Evolutionary conservation across 176 grass and related monocot genomes (phyloP), one percentile per base, ranked within the genome.

Genomic region (Thinopyrum elongatum): DNA sequence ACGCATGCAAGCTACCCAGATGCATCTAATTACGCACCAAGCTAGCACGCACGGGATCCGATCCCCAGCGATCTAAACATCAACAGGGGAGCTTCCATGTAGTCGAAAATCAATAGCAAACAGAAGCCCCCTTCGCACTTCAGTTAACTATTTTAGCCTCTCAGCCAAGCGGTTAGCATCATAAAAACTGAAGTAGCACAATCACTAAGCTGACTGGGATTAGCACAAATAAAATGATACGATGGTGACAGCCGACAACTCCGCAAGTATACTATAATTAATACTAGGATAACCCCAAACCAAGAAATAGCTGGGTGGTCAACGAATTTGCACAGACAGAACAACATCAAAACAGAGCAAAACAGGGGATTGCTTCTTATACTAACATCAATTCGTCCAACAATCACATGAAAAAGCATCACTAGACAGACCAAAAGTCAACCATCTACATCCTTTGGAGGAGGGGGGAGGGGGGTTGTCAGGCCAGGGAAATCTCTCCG

Each of bases 401-500:
- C 60, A 33, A 70, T 83, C n/a, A 25, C 49, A 81, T 33, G 4
- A 59, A 63, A 51, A 39, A 47, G 11, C 10, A 62, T 51, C 27
- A 29, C 61, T 11, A 33, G 28, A 39, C 19, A 72, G 35, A 82
- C 28, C 49, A 36, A 4, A 38, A 47, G 30, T 10, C 10, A n/a
- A n/a, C n/a, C n/a, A n/a, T n/a, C n/a, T 51, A 0, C 19, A 77
- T 39, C 1, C 7, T 42, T 41, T 9, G 4, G n/a, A n/a, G 7
- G 59, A 38, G 13, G 8, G 2, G 77, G 25, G 3, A 2, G 65
- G 35, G 0, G 4, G 15, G 0, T 3, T 15, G 62, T 35, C 8
- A 25, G 4, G 17, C 10, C 14, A 4, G 36, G 5, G 2, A 80
- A 70, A 61, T 61, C 90, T 88, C 53, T 96, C 92, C 97, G 2